phyloP scores from a whole-genome alignment of 2,329 filamentous ascomycete genomes.

The Microdochium nivale region DNA sequence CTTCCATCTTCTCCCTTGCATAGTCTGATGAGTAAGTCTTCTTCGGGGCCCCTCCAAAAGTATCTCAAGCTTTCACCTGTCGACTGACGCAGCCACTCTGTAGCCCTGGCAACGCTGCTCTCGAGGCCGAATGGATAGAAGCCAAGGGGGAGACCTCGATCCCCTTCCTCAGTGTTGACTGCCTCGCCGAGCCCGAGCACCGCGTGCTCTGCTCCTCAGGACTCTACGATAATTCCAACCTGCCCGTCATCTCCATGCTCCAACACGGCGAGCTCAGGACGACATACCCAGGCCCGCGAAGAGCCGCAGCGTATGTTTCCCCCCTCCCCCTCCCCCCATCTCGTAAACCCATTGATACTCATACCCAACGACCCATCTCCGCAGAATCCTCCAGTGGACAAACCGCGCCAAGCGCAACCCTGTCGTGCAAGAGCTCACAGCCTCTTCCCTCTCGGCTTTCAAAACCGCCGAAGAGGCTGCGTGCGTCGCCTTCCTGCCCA shows the following conservation, averaged over 20 bases:
- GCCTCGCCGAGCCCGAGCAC: conserved; percentile 2
- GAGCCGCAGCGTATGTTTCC: conserved; percentile 10
- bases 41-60: not conserved
- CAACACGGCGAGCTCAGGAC: conserved; percentile 4
- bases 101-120: not conserved
- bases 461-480: conserved; percentile 20
- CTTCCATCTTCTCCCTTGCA: not conserved
- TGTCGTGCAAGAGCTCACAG: conserved; percentile 10
- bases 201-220: not conserved
- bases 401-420: conserved; percentile 15
- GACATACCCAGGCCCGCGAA: conserved; percentile 12
- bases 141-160: conserved; percentile 5
- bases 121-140: conserved; percentile 12
- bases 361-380: not conserved
- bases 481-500: conserved; percentile 19
- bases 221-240: not conserved
- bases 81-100: not conserved
- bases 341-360: not conserved
- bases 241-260: conserved; percentile 4
- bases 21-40: not conserved
- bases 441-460: conserved; percentile 14
- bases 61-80: not conserved
- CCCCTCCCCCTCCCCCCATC: not conserved
- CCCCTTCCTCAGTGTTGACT: conserved; percentile 12
- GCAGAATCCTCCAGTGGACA: conserved; percentile 13